Evolutionary conservation across 2,329 filamentous ascomycete genomes (phyloP), one percentile per base, ranked within the genome.

Genomic region (Colletotrichum sp.): DNA sequence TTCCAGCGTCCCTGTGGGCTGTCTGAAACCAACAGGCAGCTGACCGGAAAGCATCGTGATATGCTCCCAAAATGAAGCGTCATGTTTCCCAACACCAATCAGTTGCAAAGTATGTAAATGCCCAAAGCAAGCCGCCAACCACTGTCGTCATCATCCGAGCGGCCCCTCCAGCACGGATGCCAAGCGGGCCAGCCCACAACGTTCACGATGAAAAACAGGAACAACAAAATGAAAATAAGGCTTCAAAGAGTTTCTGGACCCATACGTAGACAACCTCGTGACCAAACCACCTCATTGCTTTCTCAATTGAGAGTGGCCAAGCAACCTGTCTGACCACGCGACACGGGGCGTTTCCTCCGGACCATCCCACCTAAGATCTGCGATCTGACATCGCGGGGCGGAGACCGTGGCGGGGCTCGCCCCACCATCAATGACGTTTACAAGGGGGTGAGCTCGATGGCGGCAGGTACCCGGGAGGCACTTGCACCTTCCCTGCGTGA

Each of bases 341-440:
- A 44, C 32, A n/a, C 72, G 72, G 72, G 72, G 21, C 60, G 21
- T 64, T 71, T 71, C 59, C 72, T 75, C 72, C 72, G 72, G 52
- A 7, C 34, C 8, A 36, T 16, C 15, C 55, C 60, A 62, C 28
- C 39, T 8, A 44, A 30, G 72, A 75, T 75, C 72, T 57, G 34
- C 69, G 72, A 72, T 72, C 68, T 34, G 62, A 60, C 62, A 64
- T 72, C 55, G 67, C 52, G 55, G 52, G 55, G 30, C 66, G 59
- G 62, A 36, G 21, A 26, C 26, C 24, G 44, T 75, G 55, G 44
- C 62, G 55, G 49, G 60, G 36, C 5, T 1, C 8, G 34, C 55
- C 68, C 68, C 68, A 70, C 57, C n/a, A 62, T 13, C 18, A 70
- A 70, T 70, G 68, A 70, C 68, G 68, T 70, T 52, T 26, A n/a